Evolutionary conservation across 331 rosid genomes (phyloP).

Genomic region (Rosa hybrid): DNA sequence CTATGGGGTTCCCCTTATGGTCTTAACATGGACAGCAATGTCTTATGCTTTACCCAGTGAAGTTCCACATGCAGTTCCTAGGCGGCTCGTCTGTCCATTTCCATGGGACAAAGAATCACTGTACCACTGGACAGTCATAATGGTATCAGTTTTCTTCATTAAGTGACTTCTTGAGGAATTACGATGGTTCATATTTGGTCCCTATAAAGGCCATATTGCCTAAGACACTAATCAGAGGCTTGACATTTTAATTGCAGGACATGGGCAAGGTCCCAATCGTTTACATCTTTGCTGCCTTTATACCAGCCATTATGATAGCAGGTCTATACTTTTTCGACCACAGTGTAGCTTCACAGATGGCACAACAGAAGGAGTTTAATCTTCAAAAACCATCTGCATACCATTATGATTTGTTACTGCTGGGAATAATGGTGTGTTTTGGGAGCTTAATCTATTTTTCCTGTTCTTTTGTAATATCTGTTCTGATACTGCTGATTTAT

Average conservation of each 20-base stretch:
- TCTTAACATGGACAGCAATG: slow-evolving; percentile 71
- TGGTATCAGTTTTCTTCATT: slow-evolving; percentile 38
- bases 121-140: slow-evolving; percentile 83
- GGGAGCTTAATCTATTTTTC: slow-evolving; percentile 15
- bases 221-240: neutral
- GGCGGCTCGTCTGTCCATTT: slow-evolving; percentile 71
- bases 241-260: slow-evolving; percentile 51
- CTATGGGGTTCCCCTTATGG: slow-evolving; percentile 83
- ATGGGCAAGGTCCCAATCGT: slow-evolving; percentile 55
- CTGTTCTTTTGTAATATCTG: neutral
- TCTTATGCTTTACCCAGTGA: slow-evolving; percentile 55
- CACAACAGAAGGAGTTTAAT: slow-evolving; percentile 80
- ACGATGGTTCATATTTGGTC: neutral
- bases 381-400: slow-evolving; percentile 83
- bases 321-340: slow-evolving; percentile 81
- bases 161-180: neutral
- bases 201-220: neutral
- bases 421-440: slow-evolving; percentile 62
- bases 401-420: slow-evolving; percentile 69
- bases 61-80: slow-evolving; percentile 69
- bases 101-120: slow-evolving; percentile 76
- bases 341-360: slow-evolving; percentile 75
- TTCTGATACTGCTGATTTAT: slow-evolving; percentile 8
- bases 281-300: slow-evolving; percentile 55
- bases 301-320: slow-evolving; percentile 85